Percentiles rank a stretch among this genome's conserved stretches.
Evolutionary conservation across 805 yeast species (phyloP).

Genomic region (Nakazawaea ernobii): DNA sequence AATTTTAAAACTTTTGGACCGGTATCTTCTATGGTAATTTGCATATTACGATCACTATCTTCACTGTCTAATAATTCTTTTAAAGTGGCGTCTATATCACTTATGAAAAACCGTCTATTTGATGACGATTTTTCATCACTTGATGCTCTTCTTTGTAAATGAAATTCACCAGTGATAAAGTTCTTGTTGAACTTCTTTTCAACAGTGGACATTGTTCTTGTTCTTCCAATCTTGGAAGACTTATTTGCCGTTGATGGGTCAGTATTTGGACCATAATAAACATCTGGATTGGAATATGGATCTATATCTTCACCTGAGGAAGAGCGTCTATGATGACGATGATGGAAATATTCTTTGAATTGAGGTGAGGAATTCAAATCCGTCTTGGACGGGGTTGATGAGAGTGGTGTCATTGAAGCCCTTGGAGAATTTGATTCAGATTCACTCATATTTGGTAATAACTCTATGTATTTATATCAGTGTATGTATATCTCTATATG

Average conservation of each 20-base stretch:
- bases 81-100: conserved; percentile 70
- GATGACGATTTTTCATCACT: conserved; percentile 41
- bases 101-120: conserved; percentile 54
- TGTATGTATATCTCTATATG: too few relatives aligned
- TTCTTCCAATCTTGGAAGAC: conserved; percentile 39
- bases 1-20: conserved; percentile 78
- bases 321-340: conserved; percentile 17
- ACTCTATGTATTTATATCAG: too few relatives aligned
- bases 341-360: conserved; percentile 10
- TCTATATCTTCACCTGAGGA: conserved; percentile 46
- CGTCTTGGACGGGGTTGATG: neutral
- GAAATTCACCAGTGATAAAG: conserved; percentile 2
- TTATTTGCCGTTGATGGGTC: conserved; percentile 43
- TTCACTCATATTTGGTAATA: too few relatives aligned
- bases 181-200: conserved; percentile 4
- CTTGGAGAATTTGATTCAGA: neutral
- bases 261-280: conserved; percentile 61
- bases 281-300: conserved; percentile 65
- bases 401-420: neutral
- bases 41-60: conserved; percentile 80
- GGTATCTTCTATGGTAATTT: conserved; percentile 79
- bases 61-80: conserved; percentile 64
- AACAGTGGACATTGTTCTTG: conserved; percentile 48
- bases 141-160: conserved; percentile 42
- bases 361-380: neutral